Conservation (phyloP, 345 rosid genomes). For the Eucalyptus pauciflora region DNA sequence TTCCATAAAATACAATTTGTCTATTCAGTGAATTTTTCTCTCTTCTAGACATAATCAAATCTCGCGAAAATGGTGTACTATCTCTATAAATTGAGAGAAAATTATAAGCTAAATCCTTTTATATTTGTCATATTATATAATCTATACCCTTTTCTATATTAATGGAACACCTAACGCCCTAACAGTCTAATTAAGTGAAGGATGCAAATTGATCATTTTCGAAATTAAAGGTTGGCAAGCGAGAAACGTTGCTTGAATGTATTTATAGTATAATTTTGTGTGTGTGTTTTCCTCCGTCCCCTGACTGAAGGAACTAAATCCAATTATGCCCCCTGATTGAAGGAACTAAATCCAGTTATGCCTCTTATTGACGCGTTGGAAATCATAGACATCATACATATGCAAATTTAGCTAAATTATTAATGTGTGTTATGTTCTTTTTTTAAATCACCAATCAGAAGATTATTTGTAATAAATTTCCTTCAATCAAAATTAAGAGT, state of each 20-base stretch:
- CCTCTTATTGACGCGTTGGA: neutral
- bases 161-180: neutral
- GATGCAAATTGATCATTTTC: neutral
- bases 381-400: neutral
- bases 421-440: neutral
- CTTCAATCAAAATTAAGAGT: neutral
- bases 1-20: neutral
- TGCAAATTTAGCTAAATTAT: neutral
- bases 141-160: neutral
- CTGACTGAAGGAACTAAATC: neutral
- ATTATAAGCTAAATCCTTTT: neutral
- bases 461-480: neutral
- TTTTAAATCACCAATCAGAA: neutral
- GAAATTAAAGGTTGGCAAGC: neutral
- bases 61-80: neutral
- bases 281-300: neutral
- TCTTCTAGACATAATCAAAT: neutral
- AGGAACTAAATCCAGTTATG: neutral
- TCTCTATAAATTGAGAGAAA: neutral
- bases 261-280: neutral
- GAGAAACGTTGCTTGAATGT: neutral
- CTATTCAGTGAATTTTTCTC: neutral
- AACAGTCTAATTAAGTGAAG: neutral
- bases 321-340: neutral
- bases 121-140: neutral